A percentile compares a stretch with the other conserved stretches of the same genome.
These are phyloP conservation scores for Pholiota molesta DNA, from an alignment of 768 basidiomycete genomes.

Conservation along the genomic window DNA sequence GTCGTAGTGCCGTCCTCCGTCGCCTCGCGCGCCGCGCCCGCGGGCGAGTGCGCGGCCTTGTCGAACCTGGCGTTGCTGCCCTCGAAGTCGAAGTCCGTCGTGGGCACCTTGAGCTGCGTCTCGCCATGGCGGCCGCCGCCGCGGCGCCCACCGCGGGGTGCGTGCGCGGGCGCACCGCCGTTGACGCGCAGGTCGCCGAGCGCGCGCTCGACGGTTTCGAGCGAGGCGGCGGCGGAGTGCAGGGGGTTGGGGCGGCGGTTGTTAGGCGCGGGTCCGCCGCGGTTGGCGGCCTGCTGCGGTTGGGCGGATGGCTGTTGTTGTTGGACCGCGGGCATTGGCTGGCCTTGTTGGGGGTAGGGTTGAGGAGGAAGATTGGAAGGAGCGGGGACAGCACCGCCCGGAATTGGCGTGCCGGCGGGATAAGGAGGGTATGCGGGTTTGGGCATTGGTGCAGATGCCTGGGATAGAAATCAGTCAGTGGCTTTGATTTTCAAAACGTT, in stretches of 20 bases:
- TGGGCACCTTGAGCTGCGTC: conserved; percentile 65
- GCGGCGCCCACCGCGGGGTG: conserved; percentile 32
- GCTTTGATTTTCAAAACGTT: not conserved
- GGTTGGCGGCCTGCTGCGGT: conserved; percentile 8
- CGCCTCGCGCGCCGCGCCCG: conserved; percentile 13
- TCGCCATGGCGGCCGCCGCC: conserved; percentile 26
- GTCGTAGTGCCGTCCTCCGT: conserved; percentile 31
- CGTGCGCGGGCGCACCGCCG: conserved; percentile 20
- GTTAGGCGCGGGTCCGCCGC: conserved; percentile 6
- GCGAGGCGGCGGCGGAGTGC: conserved; percentile 72
- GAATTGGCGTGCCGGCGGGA: not conserved
- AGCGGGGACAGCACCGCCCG: not conserved
- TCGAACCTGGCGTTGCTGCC: conserved; percentile 80
- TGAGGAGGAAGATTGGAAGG: not conserved
- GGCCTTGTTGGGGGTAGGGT: conserved; percentile 4
- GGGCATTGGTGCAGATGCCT: conserved; percentile 51
- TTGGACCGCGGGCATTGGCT: conserved; percentile 19
- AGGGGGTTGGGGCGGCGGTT: conserved; percentile 49
- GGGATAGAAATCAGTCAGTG: not conserved
- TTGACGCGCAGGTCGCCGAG: conserved; percentile 54
- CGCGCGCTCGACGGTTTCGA: conserved; percentile 67
- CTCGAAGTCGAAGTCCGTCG: conserved; percentile 83
- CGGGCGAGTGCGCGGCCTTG: conserved; percentile 51
- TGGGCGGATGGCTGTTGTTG: conserved; percentile 17
- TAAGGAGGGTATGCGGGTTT: conserved; percentile 21